A percentile compares a stretch with the other conserved stretches of the same genome.
Evolutionary conservation across 176 grass and related monocot genomes (phyloP).

Genomic region (Bonia amplexicaulis): DNA sequence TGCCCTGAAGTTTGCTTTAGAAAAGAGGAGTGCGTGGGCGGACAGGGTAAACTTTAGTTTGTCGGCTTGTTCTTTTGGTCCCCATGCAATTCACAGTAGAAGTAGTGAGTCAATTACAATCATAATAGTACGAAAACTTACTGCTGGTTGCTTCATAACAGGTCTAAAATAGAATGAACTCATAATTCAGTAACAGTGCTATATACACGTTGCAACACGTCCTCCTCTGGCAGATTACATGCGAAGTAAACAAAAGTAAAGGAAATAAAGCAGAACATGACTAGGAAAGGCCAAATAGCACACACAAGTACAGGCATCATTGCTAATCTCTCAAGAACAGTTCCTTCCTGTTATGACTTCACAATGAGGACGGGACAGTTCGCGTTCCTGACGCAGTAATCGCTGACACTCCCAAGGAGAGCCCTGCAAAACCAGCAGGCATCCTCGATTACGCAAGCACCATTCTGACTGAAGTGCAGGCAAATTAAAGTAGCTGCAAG

Average conservation of each 20-base stretch:
- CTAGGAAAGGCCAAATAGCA: not conserved
- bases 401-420: conserved; percentile 73
- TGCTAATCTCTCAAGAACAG: not conserved
- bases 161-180: too few relatives aligned
- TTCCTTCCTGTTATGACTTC: conserved; percentile 2
- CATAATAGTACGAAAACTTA: too few relatives aligned
- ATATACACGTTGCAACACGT: not conserved
- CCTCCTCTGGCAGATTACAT: not conserved
- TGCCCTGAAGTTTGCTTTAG: not conserved
- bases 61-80: not conserved
- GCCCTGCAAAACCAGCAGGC: conserved; percentile 41
- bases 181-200: not conserved
- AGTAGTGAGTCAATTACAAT: too few relatives aligned
- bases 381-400: conserved; percentile 62
- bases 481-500: not conserved
- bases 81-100: too few relatives aligned
- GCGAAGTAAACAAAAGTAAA: not conserved
- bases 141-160: too few relatives aligned
- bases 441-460: not conserved
- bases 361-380: conserved; percentile 67
- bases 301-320: not conserved
- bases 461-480: not conserved
- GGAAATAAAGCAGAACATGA: not conserved
- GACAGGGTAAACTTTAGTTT: not conserved
- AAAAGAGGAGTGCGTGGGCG: not conserved